Evolutionary conservation across 2,329 filamentous ascomycete genomes (phyloP).

Genomic region (Nothopassalora personata): DNA sequence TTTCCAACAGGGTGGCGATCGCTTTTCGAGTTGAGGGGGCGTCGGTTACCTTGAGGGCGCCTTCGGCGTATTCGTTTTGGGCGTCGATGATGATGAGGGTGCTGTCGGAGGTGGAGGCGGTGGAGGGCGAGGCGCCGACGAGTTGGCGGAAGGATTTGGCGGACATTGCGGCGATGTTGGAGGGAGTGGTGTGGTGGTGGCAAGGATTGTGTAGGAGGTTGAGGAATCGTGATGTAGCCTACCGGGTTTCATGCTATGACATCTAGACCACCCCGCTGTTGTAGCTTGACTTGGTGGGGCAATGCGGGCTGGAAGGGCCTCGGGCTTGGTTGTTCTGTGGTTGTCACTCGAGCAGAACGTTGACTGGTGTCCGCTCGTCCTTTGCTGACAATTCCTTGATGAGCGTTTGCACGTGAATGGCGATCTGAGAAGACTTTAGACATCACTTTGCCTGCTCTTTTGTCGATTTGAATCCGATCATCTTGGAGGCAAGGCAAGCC

Average conservation of each 20-base stretch:
- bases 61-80: conserved; percentile 62
- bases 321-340: background rate
- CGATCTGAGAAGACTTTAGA: too few species aligned
- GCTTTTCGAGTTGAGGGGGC: conserved; percentile 50
- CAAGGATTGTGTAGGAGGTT: background rate
- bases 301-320: background rate
- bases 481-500: too few species aligned
- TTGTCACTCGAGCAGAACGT: background rate
- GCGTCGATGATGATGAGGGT: conserved; percentile 64
- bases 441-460: too few species aligned
- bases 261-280: background rate
- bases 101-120: conserved; percentile 54
- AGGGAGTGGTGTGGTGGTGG: background rate
- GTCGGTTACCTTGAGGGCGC: conserved; percentile 53
- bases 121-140: conserved; percentile 51
- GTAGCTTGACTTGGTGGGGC: background rate
- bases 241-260: background rate
- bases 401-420: background rate
- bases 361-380: background rate
- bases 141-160: conserved; percentile 46
- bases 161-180: conserved; percentile 3
- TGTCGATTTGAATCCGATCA: too few species aligned
- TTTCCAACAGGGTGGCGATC: conserved; percentile 53
- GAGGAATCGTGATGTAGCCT: background rate
- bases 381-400: background rate